Conservation (phyloP, 768 basidiomycete species). For the Porphyrellus cyaneotinctus region DNA sequence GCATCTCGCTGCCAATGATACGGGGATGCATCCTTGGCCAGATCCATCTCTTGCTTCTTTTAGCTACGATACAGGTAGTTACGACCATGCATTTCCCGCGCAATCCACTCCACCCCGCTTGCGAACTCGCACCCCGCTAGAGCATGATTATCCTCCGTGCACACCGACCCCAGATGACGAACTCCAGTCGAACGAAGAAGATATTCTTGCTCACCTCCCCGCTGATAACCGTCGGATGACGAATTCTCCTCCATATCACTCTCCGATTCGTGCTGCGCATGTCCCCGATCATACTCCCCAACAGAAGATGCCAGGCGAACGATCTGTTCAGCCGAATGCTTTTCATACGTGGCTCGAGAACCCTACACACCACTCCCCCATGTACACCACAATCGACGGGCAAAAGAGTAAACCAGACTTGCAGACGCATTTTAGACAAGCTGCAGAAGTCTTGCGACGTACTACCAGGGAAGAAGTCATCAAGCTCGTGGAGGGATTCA, state of each 20-base stretch:
- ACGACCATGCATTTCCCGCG: background rate
- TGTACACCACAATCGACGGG: constrained; percentile 24
- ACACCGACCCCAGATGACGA: background rate
- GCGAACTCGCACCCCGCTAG: background rate
- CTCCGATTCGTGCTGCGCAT: background rate
- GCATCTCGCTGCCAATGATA: background rate
- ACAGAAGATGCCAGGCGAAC: background rate
- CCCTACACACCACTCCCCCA: background rate
- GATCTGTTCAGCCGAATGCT: constrained; percentile 1
- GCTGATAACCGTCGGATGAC: background rate
- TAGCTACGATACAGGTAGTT: background rate
- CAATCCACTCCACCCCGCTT: background rate
- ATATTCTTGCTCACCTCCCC: background rate
- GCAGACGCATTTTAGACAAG: background rate
- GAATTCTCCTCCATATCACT: background rate
- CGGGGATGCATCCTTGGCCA: background rate
- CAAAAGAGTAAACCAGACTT: background rate
- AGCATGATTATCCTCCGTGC: background rate
- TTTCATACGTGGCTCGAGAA: constrained; percentile 16
- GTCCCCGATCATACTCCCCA: background rate
- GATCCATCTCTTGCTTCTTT: background rate
- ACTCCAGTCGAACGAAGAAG: background rate
- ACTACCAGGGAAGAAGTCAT: constrained; percentile 12
- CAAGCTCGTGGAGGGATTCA: constrained; percentile 19
- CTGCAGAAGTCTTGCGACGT: constrained; percentile 10